Conservation (phyloP, 768 basidiomycete species). For the Rhodotorula toruloides region DNA sequence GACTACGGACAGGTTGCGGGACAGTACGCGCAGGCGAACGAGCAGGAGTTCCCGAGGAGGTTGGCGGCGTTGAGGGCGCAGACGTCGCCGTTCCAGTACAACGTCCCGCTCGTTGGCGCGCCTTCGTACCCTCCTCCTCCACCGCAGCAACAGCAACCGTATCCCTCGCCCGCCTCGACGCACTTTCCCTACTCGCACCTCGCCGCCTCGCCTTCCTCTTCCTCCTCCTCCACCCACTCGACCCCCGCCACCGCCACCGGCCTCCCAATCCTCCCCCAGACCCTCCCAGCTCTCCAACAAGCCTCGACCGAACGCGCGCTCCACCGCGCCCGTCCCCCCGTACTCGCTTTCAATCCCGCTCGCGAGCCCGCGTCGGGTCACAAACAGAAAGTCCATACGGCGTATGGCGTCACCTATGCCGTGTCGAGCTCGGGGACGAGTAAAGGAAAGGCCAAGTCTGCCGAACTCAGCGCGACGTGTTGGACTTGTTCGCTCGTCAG, state of each 20-base stretch:
- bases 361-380: conserved; percentile 9
- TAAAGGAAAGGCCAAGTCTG: conserved; percentile 13
- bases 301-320: conserved; percentile 1
- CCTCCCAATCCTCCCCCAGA: conserved; percentile 7
- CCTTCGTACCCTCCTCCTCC: too few relatives aligned
- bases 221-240: neutral
- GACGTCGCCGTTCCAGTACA: too few relatives aligned
- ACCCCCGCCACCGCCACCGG: neutral
- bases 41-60: too few relatives aligned
- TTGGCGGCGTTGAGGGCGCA: too few relatives aligned
- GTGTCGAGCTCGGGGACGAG: neutral
- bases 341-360: conserved; percentile 23
- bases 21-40: too few relatives aligned
- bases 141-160: too few relatives aligned
- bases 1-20: too few relatives aligned
- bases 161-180: too few relatives aligned
- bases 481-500: neutral
- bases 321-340: conserved; percentile 5
- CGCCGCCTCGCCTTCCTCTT: too few relatives aligned
- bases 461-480: conserved; percentile 1
- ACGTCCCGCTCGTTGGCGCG: too few relatives aligned
- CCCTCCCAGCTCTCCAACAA: neutral
- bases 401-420: conserved; percentile 1
- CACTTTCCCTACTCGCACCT: too few relatives aligned
- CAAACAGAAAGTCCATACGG: conserved; percentile 14